A percentile compares a stretch with the other conserved stretches of the same genome.
phyloP scores from a whole-genome alignment of 371 early-diverging fungal species.

The Dentiscutata heterogama region DNA sequence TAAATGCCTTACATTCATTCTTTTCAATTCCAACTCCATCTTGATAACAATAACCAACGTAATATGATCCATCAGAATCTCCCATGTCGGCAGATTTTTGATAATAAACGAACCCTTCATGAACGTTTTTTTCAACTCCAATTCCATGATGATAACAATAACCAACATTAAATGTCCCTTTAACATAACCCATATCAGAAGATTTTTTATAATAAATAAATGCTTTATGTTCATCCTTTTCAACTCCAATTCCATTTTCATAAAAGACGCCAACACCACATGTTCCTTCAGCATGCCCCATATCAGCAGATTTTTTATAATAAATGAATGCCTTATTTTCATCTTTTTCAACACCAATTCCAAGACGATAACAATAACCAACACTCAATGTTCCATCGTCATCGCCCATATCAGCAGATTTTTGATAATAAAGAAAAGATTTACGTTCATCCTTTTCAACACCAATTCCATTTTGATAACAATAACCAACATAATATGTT shows the following conservation, averaged over 20 bases:
- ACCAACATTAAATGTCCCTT: conserved; percentile 77
- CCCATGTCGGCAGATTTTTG: conserved; percentile 60
- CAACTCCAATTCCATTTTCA: conserved; percentile 36
- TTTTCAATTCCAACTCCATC: too few relatives aligned
- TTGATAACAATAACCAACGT: too few relatives aligned
- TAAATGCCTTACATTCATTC: too few relatives aligned
- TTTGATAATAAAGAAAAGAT: conserved; percentile 85
- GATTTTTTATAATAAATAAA: conserved; percentile 40
- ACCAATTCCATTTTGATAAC: conserved; percentile 89
- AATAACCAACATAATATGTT: conserved; percentile 51
- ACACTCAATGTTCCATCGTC: conserved; percentile 73
- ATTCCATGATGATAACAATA: conserved; percentile 85
- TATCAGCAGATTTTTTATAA: conserved; percentile 61
- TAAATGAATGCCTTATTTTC: conserved; percentile 69
- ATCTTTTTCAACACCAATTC: conserved; percentile 73
- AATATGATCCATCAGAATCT: too few relatives aligned
- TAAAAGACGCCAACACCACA: conserved; percentile 40
- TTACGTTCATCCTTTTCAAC: conserved; percentile 66
- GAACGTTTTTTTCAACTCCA: conserved; percentile 70
- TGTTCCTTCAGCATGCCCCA: neutral
- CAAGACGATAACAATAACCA: conserved; percentile 84
- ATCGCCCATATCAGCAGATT: conserved; percentile 74
- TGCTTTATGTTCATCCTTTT: conserved; percentile 19
- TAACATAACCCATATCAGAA: conserved; percentile 63
- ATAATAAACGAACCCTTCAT: conserved; percentile 73